Percentiles rank a stretch among this genome's conserved stretches.
Evolutionary conservation across 2,329 filamentous ascomycete genomes (phyloP).

Genomic region (Diaporthe ilicicola): DNA sequence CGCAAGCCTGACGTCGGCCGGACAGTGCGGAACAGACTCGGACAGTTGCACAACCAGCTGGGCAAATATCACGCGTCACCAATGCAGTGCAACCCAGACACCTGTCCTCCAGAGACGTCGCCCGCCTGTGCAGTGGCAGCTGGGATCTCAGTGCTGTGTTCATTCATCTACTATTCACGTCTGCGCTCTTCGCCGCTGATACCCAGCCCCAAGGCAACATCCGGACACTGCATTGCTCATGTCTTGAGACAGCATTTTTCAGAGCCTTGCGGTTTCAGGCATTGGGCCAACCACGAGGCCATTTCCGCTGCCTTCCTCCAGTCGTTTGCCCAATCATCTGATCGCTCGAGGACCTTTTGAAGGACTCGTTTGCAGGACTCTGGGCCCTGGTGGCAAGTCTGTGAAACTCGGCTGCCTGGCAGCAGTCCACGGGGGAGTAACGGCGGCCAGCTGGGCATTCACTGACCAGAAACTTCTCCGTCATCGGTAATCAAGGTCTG

Average conservation of each 20-base stretch:
- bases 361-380: neutral
- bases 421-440: neutral
- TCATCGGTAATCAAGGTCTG: neutral
- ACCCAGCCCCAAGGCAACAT: neutral
- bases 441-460: slow-evolving; percentile 7
- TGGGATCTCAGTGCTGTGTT: neutral
- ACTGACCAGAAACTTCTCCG: neutral
- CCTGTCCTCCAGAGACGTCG: slow-evolving; percentile 1
- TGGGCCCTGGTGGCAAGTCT: neutral
- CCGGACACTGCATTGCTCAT: neutral
- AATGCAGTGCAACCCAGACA: slow-evolving; percentile 7
- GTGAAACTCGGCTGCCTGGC: neutral
- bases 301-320: neutral
- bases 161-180: no score
- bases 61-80: neutral
- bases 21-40: neutral
- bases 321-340: neutral
- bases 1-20: no score
- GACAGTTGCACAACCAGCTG: neutral
- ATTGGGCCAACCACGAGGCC: neutral
- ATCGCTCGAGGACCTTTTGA: neutral
- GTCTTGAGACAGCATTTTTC: neutral
- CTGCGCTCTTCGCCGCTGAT: neutral
- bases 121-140: slow-evolving; percentile 2
- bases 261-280: neutral